A percentile compares a stretch with the other conserved stretches of the same genome.
Conservation (phyloP, 2,329 filamentous ascomycete genomes). For the Huntiella bhutanensis region DNA sequence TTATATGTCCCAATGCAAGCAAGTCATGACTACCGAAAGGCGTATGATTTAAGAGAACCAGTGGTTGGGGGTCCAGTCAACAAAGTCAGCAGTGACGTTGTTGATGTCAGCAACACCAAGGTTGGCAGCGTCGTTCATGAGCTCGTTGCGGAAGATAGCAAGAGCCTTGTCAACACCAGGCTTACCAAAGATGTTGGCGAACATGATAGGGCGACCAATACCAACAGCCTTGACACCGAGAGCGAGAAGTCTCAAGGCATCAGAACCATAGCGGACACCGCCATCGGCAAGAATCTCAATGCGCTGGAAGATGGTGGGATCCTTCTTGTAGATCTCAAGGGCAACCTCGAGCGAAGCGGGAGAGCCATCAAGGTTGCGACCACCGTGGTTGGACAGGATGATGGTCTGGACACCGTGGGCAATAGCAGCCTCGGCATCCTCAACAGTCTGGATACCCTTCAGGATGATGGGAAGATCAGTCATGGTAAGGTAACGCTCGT, state of each 20-base stretch:
- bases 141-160: conserved; percentile 29
- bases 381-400: conserved; percentile 25
- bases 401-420: conserved; percentile 22
- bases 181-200: conserved; percentile 29
- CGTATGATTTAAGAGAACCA: conserved; percentile 13
- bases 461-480: conserved; percentile 20
- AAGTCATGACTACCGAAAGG: too few species aligned
- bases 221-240: conserved; percentile 26
- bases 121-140: conserved; percentile 26
- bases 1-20: too few species aligned
- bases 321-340: conserved; percentile 15
- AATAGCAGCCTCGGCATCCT: conserved; percentile 22
- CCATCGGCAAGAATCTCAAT: conserved; percentile 20
- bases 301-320: conserved; percentile 15
- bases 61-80: conserved; percentile 17
- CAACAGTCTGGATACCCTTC: conserved; percentile 23
- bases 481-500: conserved; percentile 8
- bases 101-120: conserved; percentile 23
- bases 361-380: conserved; percentile 23
- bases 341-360: conserved; percentile 19
- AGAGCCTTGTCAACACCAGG: conserved; percentile 27
- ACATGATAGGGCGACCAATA: conserved; percentile 23
- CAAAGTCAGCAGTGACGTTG: conserved; percentile 16
- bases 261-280: conserved; percentile 24
- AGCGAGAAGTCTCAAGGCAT: conserved; percentile 25